Evolutionary conservation across 2,329 filamentous ascomycete species (phyloP).

Genomic region (Fusarium floridanum): DNA sequence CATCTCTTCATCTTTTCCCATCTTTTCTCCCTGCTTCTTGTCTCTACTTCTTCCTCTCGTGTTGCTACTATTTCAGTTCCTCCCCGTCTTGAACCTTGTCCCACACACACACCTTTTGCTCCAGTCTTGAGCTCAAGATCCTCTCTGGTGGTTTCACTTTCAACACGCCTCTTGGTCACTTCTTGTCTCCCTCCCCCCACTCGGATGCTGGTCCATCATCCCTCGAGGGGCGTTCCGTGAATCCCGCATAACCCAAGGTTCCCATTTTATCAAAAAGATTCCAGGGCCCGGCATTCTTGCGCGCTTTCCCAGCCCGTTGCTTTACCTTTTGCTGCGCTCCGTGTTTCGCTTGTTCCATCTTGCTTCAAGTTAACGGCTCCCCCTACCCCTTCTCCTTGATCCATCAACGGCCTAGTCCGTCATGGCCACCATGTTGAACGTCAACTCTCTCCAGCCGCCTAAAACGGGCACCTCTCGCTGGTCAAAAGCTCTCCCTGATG

Average conservation of each 20-base stretch:
- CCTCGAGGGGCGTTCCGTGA: conserved; percentile 35
- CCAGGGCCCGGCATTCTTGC: conserved; percentile 35
- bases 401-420: conserved; percentile 28
- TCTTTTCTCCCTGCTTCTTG: conserved; percentile 7
- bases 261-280: conserved; percentile 37
- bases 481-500: conserved; percentile 69
- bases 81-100: conserved; percentile 5
- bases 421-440: conserved; percentile 43
- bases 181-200: conserved; percentile 35
- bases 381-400: conserved; percentile 21
- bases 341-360: conserved; percentile 45
- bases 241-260: conserved; percentile 17
- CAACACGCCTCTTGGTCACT: conserved; percentile 8
- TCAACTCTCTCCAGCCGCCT: conserved; percentile 44
- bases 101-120: conserved; percentile 15
- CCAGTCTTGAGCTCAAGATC: conserved; percentile 21
- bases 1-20: neutral
- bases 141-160: conserved; percentile 38
- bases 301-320: conserved; percentile 34
- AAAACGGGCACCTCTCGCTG: conserved; percentile 65
- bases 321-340: conserved; percentile 31
- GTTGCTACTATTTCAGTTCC: conserved; percentile 13
- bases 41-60: conserved; percentile 2
- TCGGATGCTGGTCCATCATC: conserved; percentile 32
- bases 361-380: conserved; percentile 39